Evolutionary conservation across 1,139 yeast species (phyloP).

Genomic region (Geotrichum carabidarum): DNA sequence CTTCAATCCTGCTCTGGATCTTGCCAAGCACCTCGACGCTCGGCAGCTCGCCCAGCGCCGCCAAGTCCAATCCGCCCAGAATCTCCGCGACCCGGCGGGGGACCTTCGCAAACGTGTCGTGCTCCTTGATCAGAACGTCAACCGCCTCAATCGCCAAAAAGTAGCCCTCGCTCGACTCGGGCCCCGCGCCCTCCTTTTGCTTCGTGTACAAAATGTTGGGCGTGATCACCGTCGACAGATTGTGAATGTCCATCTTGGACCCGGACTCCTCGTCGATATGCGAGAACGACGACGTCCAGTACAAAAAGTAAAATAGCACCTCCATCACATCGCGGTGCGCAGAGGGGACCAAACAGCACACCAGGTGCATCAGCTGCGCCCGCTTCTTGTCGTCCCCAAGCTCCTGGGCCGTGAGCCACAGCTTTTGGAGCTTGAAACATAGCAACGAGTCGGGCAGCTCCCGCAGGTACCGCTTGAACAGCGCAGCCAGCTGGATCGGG

Average conservation of each 20-base stretch:
- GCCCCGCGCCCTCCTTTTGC: slow-evolving; percentile 23
- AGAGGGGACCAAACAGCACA: slow-evolving; percentile 76
- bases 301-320: slow-evolving; percentile 76
- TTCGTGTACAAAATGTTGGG: slow-evolving; percentile 72
- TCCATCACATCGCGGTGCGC: slow-evolving; percentile 82
- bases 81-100: slow-evolving; percentile 49
- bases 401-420: slow-evolving; percentile 73
- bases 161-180: slow-evolving; percentile 64
- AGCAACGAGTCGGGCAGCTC: slow-evolving; percentile 90
- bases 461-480: slow-evolving; percentile 83
- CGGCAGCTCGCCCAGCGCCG: not conserved
- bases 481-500: slow-evolving; percentile 90
- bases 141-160: slow-evolving; percentile 83
- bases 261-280: slow-evolving; percentile 57
- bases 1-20: not conserved
- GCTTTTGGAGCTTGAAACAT: slow-evolving; percentile 67
- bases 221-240: slow-evolving; percentile 89
- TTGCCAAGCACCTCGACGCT: not conserved
- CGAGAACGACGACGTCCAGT: slow-evolving; percentile 95
- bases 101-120: slow-evolving; percentile 72
- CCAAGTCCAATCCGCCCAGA: not conserved
- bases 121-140: slow-evolving; percentile 74
- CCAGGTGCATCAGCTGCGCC: slow-evolving; percentile 58
- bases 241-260: slow-evolving; percentile 94
- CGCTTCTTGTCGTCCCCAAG: slow-evolving; percentile 46